phyloP scores from a whole-genome alignment of 2,329 filamentous ascomycete species.

The Penicillium sp. region DNA sequence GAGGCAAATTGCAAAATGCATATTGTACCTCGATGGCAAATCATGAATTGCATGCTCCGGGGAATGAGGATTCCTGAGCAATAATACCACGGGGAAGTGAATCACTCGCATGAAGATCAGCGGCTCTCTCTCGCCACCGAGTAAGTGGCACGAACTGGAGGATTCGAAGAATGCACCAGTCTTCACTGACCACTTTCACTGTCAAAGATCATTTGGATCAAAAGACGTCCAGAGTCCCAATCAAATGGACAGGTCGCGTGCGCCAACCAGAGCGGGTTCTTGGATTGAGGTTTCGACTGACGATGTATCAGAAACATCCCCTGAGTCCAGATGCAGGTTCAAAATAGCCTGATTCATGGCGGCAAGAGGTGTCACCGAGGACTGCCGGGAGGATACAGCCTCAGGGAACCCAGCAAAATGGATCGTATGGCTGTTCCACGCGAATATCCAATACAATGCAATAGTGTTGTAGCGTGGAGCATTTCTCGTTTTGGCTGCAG shows the following conservation, averaged over 20 bases:
- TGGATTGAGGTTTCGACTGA: constrained; percentile 20
- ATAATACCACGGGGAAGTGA: constrained; percentile 1
- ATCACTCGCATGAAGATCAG: constrained; percentile 1
- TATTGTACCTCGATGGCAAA: neutral
- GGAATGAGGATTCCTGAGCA: constrained; percentile 1
- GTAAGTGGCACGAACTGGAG: constrained; percentile 1
- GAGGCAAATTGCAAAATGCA: constrained; percentile 1
- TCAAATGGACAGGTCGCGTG: neutral
- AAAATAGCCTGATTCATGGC: constrained; percentile 3
- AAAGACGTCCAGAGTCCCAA: neutral
- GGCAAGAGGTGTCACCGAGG: neutral
- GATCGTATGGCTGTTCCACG: neutral
- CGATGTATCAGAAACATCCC: constrained; percentile 28
- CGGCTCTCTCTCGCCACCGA: constrained; percentile 1
- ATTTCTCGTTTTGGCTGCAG: neutral
- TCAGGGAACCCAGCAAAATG: neutral
- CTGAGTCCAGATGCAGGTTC: constrained; percentile 13
- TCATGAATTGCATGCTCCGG: neutral
- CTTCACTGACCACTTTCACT: neutral
- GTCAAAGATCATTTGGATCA: neutral
- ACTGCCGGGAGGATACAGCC: neutral
- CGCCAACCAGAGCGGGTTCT: constrained; percentile 7
- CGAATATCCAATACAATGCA: neutral
- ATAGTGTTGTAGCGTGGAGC: neutral
- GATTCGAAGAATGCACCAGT: constrained; percentile 2